A percentile compares a stretch with the other conserved stretches of the same genome.
These are phyloP conservation scores for Aspergillus viridinutans DNA, from an alignment of 2,329 filamentous ascomycete species.

Conservation along the genomic window DNA sequence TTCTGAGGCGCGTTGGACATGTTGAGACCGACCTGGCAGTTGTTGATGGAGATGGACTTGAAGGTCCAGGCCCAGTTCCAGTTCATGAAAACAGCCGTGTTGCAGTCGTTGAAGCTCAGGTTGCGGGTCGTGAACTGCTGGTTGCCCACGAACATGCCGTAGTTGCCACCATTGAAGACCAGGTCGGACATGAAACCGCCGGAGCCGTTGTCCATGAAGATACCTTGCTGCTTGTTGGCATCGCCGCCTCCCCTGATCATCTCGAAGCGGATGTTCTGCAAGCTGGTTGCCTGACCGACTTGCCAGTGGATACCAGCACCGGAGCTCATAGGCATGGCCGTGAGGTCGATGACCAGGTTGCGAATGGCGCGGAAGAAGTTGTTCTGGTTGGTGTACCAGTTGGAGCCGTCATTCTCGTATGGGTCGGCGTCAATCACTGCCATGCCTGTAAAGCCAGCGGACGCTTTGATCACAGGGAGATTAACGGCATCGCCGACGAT, in stretches of 20 bases:
- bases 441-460: slow-evolving; percentile 71
- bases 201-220: slow-evolving; percentile 82
- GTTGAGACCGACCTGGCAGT: slow-evolving; percentile 71
- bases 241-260: slow-evolving; percentile 65
- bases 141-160: slow-evolving; percentile 75
- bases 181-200: slow-evolving; percentile 82
- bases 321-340: slow-evolving; percentile 54
- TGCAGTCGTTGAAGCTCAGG: slow-evolving; percentile 73
- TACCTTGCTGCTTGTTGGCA: slow-evolving; percentile 67
- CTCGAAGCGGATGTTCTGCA: slow-evolving; percentile 78
- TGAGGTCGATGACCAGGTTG: slow-evolving; percentile 77
- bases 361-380: slow-evolving; percentile 82
- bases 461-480: slow-evolving; percentile 71
- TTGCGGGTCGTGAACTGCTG: slow-evolving; percentile 87
- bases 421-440: slow-evolving; percentile 86
- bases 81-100: slow-evolving; percentile 82
- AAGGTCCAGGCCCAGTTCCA: slow-evolving; percentile 90
- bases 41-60: slow-evolving; percentile 70
- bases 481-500: slow-evolving; percentile 75
- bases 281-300: slow-evolving; percentile 74
- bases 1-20: slow-evolving; percentile 63
- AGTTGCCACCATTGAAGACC: slow-evolving; percentile 75
- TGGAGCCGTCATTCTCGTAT: slow-evolving; percentile 64
- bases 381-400: slow-evolving; percentile 75
- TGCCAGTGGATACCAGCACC: slow-evolving; percentile 80